These are phyloP conservation scores for Kwoniella sp. DNA, from an alignment of 768 basidiomycete genomes.

Conservation along the genomic window DNA sequence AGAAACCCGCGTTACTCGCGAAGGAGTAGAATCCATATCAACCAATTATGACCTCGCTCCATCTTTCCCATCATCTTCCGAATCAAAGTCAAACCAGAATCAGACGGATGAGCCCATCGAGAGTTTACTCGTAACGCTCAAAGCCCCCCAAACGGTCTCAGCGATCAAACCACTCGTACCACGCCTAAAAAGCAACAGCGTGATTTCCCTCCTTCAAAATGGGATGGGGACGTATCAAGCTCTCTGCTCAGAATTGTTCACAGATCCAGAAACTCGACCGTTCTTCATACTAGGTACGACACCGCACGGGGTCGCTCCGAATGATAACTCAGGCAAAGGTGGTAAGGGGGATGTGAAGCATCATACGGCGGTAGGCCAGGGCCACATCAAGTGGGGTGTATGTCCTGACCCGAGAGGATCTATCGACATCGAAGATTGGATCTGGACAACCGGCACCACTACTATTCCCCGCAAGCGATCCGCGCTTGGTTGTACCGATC, in stretches of 20 bases:
- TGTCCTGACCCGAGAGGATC: constrained; percentile 60
- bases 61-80: neutral
- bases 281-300: constrained; percentile 83
- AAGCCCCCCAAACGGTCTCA: constrained; percentile 67
- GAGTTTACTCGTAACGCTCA: constrained; percentile 79
- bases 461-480: neutral
- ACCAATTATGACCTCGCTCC: constrained; percentile 18
- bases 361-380: constrained; percentile 46
- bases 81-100: neutral
- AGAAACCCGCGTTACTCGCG: constrained; percentile 5
- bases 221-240: constrained; percentile 91
- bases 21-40: constrained; percentile 14
- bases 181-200: constrained; percentile 68
- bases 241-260: constrained; percentile 69
- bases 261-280: constrained; percentile 71
- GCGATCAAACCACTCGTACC: constrained; percentile 66
- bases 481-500: constrained; percentile 45
- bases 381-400: constrained; percentile 75
- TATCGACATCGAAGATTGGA: constrained; percentile 43
- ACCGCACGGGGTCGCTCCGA: constrained; percentile 72
- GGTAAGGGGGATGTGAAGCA: constrained; percentile 27
- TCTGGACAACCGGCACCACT: constrained; percentile 16
- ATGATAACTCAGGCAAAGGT: neutral
- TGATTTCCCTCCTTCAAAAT: constrained; percentile 90
- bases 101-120: constrained; percentile 64